phyloP scores from a whole-genome alignment of 2,329 filamentous ascomycete genomes.

The Epichloe scottii region DNA sequence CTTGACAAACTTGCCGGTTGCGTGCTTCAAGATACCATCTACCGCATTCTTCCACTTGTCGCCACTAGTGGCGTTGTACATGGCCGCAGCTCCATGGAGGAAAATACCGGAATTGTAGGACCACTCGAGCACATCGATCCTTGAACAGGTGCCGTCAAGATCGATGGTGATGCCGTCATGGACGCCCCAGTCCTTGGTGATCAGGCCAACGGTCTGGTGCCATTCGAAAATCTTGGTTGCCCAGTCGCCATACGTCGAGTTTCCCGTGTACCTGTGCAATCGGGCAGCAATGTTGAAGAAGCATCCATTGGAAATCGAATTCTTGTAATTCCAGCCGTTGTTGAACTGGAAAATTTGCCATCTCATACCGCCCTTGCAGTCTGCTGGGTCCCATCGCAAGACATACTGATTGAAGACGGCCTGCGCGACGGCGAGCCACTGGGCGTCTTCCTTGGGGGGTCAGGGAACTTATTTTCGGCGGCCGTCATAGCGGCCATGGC shows the following conservation, averaged over 20 bases:
- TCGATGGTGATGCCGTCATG: constrained; percentile 34
- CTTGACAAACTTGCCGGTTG: constrained; percentile 41
- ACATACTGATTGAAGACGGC: constrained; percentile 72
- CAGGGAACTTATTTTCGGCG: constrained; percentile 62
- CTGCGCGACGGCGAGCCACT: constrained; percentile 66
- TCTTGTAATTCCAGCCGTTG: constrained; percentile 57
- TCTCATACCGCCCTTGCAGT: constrained; percentile 61
- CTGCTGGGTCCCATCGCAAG: constrained; percentile 50
- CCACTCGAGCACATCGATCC: constrained; percentile 49
- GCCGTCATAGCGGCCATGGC: constrained; percentile 70
- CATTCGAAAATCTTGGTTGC: constrained; percentile 59
- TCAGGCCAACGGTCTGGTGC: constrained; percentile 42
- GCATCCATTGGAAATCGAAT: constrained; percentile 55
- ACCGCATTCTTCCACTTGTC: constrained; percentile 44
- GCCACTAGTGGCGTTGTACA: constrained; percentile 46
- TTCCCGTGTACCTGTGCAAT: constrained; percentile 65
- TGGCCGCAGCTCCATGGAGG: constrained; percentile 47
- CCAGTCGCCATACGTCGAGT: constrained; percentile 67
- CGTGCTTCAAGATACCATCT: constrained; percentile 42
- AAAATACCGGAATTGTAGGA: constrained; percentile 58
- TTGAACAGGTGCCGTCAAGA: constrained; percentile 31
- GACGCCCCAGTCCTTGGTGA: constrained; percentile 41
- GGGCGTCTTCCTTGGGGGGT: constrained; percentile 50
- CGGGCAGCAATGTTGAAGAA: constrained; percentile 60
- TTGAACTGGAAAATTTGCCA: constrained; percentile 82